Evolutionary conservation across 176 grass and related monocot genomes (phyloP).

Genomic region (Tillandsia leiboldiana): DNA sequence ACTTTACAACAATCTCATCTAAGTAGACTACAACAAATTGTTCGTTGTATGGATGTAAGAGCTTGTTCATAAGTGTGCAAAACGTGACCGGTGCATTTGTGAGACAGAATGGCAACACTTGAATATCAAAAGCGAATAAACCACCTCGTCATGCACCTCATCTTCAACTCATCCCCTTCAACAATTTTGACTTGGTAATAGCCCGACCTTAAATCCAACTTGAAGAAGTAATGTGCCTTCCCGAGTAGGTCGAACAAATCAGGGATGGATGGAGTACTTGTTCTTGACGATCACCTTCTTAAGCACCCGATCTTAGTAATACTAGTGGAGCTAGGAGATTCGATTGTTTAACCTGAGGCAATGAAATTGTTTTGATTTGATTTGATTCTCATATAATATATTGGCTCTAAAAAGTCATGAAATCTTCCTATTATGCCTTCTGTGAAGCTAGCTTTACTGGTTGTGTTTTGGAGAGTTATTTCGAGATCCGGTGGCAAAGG

Average conservation of each 20-base stretch:
- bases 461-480: too few species aligned
- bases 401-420: too few species aligned
- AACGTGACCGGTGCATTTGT: neutral
- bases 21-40: neutral
- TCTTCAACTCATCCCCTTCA: neutral
- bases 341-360: too few species aligned
- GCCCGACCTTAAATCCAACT: neutral
- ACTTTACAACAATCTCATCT: neutral
- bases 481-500: too few species aligned
- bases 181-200: neutral
- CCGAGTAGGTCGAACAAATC: neutral
- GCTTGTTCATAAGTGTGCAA: neutral
- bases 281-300: neutral
- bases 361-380: too few species aligned
- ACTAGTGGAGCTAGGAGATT: too few species aligned
- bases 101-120: too few species aligned
- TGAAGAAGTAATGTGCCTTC: neutral
- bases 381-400: too few species aligned
- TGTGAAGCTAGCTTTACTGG: too few species aligned
- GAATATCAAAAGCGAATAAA: neutral
- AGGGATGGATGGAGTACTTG: neutral
- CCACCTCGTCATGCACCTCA: neutral
- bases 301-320: neutral
- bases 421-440: too few species aligned
- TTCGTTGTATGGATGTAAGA: neutral